A percentile compares a stretch with the other conserved stretches of the same genome.
These are phyloP conservation scores for Hortiboletus flavorubellus DNA, from an alignment of 768 basidiomycete species.

Conservation along the genomic window DNA sequence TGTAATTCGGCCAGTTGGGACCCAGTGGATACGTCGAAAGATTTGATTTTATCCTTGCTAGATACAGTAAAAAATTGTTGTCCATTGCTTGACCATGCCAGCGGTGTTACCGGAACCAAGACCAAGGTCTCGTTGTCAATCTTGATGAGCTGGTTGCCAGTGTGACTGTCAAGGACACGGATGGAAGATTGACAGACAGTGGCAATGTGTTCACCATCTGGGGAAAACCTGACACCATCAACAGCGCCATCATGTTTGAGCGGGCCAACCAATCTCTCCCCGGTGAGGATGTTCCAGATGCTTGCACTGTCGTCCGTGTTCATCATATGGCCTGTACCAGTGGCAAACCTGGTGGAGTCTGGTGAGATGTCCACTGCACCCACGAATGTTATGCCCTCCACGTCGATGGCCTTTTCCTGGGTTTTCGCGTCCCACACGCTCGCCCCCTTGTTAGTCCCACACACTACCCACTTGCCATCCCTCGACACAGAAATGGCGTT, in stretches of 20 bases:
- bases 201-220: background rate
- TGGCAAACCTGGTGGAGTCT: no score
- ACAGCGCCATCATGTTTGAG: background rate
- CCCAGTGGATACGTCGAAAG: background rate
- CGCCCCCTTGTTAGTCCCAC: no score
- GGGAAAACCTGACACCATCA: background rate
- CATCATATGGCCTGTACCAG: no score
- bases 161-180: background rate
- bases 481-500: no score
- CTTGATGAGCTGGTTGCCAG: background rate
- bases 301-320: background rate
- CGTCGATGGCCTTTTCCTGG: no score
- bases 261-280: background rate
- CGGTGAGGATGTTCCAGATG: background rate
- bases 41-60: background rate
- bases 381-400: no score
- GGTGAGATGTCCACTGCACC: no score
- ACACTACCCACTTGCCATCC: no score
- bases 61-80: background rate
- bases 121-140: background rate
- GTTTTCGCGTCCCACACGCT: no score
- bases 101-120: background rate
- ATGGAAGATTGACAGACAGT: background rate
- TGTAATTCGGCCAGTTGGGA: background rate
- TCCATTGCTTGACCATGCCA: background rate